These are phyloP conservation scores for Coprinopsis cinerea DNA, from an alignment of 768 basidiomycete species.

Conservation along the genomic window DNA sequence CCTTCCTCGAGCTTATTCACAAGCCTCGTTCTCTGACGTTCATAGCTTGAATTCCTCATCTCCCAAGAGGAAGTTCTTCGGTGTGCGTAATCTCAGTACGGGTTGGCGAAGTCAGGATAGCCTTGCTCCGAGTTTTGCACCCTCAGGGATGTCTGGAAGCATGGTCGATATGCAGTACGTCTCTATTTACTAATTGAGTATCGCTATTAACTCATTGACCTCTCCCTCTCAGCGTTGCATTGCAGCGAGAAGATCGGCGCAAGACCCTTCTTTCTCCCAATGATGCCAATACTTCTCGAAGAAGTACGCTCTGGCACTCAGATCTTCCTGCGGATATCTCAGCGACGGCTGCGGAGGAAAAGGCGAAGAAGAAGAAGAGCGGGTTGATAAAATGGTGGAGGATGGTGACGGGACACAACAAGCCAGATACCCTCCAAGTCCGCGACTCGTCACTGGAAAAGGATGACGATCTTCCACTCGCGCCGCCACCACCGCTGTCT, in stretches of 20 bases:
- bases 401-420: constrained; percentile 55
- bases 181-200: not conserved
- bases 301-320: constrained; percentile 49
- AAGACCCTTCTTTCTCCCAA: constrained; percentile 24
- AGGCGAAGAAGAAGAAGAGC: constrained; percentile 72
- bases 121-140: constrained; percentile 69
- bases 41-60: constrained; percentile 67
- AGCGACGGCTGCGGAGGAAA: constrained; percentile 28
- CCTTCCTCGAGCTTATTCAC: constrained; percentile 63
- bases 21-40: constrained; percentile 75
- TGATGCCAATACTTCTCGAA: constrained; percentile 37
- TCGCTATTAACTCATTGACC: not conserved
- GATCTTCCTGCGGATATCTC: constrained; percentile 21
- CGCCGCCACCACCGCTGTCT: constrained; percentile 87
- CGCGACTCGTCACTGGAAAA: constrained; percentile 35
- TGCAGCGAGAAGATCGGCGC: constrained; percentile 56
- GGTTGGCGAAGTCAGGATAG: constrained; percentile 80
- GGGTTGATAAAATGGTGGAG: constrained; percentile 80
- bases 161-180: constrained; percentile 91
- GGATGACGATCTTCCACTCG: constrained; percentile 74
- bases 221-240: constrained; percentile 53
- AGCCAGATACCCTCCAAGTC: constrained; percentile 25
- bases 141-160: constrained; percentile 79
- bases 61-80: constrained; percentile 73
- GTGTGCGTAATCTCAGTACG: constrained; percentile 61